phyloP scores from a whole-genome alignment of 306 rosid species.

The Elaeagnus macrophylla region DNA sequence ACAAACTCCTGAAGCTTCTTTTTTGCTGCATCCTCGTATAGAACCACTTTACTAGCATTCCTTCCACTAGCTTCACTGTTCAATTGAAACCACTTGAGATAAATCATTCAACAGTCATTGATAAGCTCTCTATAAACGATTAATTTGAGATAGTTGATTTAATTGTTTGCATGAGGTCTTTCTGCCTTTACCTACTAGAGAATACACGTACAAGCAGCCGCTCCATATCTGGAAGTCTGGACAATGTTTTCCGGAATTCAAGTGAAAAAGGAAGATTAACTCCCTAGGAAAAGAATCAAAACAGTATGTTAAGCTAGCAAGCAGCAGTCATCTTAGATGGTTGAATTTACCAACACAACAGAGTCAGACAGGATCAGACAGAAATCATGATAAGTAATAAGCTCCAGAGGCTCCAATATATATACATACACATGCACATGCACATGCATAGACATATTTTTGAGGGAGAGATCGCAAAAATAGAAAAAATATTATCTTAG shows the following conservation, averaged over 20 bases:
- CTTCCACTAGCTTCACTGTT: constrained; percentile 79
- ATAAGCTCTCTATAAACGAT: constrained; percentile 4
- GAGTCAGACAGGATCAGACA: too few relatives aligned
- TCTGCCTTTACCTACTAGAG: constrained; percentile 49
- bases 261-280: constrained; percentile 56
- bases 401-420: too few relatives aligned
- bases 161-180: constrained; percentile 12
- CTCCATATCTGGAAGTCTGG: constrained; percentile 76
- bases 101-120: constrained; percentile 11
- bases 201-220: constrained; percentile 75
- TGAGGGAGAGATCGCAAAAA: too few relatives aligned
- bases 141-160: not conserved
- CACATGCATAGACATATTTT: too few relatives aligned
- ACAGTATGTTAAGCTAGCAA: constrained; percentile 7
- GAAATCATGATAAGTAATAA: too few relatives aligned
- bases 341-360: not conserved
- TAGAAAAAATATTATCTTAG: too few relatives aligned
- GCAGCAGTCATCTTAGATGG: not conserved
- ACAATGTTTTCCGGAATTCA: constrained; percentile 57
- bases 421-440: too few relatives aligned
- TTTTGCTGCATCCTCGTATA: constrained; percentile 87
- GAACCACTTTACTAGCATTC: constrained; percentile 72
- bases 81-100: constrained; percentile 22
- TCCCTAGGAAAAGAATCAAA: constrained; percentile 51
- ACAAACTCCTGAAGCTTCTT: constrained; percentile 75